phyloP scores from a whole-genome alignment of 169 alveolate species.

The Eimeria necatrix region DNA sequence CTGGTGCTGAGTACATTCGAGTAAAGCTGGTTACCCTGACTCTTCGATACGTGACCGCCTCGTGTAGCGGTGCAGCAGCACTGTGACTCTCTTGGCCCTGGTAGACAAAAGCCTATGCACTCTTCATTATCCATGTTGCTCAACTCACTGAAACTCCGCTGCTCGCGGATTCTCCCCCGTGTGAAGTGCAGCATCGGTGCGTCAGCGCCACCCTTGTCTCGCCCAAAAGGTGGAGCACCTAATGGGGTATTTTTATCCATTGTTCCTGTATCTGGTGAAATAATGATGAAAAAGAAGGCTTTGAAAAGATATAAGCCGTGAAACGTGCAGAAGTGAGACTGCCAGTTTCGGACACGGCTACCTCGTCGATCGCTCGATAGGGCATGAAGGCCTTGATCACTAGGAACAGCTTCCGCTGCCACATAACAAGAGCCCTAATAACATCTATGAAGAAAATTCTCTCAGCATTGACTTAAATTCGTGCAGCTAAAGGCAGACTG shows the following conservation, averaged over 20 bases:
- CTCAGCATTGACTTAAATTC: no score
- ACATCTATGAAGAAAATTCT: neutral
- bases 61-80: neutral
- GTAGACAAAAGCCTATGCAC: neutral
- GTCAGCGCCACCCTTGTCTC: neutral
- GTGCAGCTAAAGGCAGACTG: neutral
- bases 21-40: neutral
- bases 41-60: neutral
- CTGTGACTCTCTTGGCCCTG: neutral
- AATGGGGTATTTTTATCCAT: neutral
- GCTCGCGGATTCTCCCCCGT: neutral
- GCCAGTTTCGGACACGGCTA: neutral
- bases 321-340: neutral
- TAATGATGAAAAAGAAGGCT: no score
- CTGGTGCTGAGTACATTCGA: neutral
- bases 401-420: neutral
- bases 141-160: neutral
- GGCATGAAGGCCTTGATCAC: neutral
- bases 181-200: neutral
- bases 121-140: neutral
- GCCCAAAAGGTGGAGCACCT: neutral
- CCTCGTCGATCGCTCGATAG: constrained; percentile 42
- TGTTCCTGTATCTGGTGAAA: no score
- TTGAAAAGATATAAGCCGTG: neutral
- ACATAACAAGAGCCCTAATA: neutral